phyloP scores from a whole-genome alignment of 2,329 filamentous ascomycete species.

The Aspergillus ustus region DNA sequence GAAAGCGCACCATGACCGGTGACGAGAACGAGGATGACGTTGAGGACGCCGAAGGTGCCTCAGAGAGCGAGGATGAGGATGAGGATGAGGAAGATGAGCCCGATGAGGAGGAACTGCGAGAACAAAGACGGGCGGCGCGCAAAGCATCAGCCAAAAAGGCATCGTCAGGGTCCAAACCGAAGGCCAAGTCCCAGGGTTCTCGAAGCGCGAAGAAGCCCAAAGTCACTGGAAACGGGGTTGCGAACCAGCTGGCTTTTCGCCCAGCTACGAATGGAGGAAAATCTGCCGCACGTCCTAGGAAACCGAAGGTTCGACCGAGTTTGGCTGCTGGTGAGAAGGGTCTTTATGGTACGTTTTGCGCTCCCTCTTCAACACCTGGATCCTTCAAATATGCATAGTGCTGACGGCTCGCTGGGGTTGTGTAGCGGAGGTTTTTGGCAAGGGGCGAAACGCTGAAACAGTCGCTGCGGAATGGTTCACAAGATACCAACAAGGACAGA shows the following conservation, averaged over 20 bases:
- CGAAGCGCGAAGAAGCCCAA: constrained; percentile 60
- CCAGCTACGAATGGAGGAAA: constrained; percentile 52
- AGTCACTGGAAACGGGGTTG: constrained; percentile 54
- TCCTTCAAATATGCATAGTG: background rate
- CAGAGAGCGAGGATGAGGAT: constrained; percentile 46
- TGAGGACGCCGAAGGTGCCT: constrained; percentile 36
- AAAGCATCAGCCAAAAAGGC: constrained; percentile 38
- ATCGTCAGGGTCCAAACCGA: constrained; percentile 45
- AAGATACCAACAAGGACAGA: constrained; percentile 60
- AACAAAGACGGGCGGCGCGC: constrained; percentile 44
- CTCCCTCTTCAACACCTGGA: background rate
- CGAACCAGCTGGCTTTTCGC: constrained; percentile 59
- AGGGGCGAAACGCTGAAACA: constrained; percentile 58
- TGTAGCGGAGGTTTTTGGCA: constrained; percentile 64
- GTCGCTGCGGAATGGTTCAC: constrained; percentile 63
- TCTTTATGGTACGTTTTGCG: constrained; percentile 56
- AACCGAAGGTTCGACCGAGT: constrained; percentile 56
- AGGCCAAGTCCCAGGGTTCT: constrained; percentile 30
- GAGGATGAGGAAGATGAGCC: constrained; percentile 43
- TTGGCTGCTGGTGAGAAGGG: constrained; percentile 59
- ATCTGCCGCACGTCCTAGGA: constrained; percentile 53
- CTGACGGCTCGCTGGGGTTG: constrained; percentile 29
- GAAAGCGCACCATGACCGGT: constrained; percentile 52
- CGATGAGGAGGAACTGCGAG: constrained; percentile 56
- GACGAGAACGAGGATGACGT: constrained; percentile 42